Evolutionary conservation across 192 early-diverging fungal species (phyloP).

Genomic region (Coemansia sp.): DNA sequence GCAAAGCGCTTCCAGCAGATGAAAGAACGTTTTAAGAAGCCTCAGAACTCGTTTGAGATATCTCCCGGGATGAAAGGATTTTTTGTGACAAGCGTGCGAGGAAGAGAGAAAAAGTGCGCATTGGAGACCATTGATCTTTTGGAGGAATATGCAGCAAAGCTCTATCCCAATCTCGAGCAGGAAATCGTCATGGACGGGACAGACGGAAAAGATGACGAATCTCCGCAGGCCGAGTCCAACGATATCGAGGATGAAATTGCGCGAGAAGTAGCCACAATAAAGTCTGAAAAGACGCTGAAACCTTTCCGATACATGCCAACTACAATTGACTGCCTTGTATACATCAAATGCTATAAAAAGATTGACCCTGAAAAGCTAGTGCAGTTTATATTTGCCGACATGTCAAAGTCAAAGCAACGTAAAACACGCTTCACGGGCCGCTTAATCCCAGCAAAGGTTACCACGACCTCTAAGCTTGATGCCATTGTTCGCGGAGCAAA

Average conservation of each 20-base stretch:
- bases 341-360: constrained; percentile 42
- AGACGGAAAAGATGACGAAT: background rate
- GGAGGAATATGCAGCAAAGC: constrained; percentile 42
- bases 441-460: constrained; percentile 46
- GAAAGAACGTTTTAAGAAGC: constrained; percentile 43
- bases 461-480: constrained; percentile 47
- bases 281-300: constrained; percentile 29
- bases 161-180: constrained; percentile 48
- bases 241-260: constrained; percentile 55
- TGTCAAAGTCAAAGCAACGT: constrained; percentile 42
- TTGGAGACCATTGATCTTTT: constrained; percentile 49
- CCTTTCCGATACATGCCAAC: constrained; percentile 47
- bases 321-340: constrained; percentile 52
- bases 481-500: constrained; percentile 42
- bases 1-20: constrained; percentile 43
- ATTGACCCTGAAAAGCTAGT: constrained; percentile 49
- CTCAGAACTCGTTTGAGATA: constrained; percentile 46
- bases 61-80: constrained; percentile 55
- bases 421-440: constrained; percentile 48
- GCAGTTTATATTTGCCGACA: constrained; percentile 50
- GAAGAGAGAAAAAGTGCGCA: constrained; percentile 47
- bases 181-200: constrained; percentile 35
- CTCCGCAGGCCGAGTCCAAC: background rate
- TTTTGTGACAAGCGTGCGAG: constrained; percentile 48
- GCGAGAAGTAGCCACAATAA: constrained; percentile 49